Evolutionary conservation across 2,329 filamentous ascomycete species (phyloP).

Genomic region (Ophiostoma australiae): DNA sequence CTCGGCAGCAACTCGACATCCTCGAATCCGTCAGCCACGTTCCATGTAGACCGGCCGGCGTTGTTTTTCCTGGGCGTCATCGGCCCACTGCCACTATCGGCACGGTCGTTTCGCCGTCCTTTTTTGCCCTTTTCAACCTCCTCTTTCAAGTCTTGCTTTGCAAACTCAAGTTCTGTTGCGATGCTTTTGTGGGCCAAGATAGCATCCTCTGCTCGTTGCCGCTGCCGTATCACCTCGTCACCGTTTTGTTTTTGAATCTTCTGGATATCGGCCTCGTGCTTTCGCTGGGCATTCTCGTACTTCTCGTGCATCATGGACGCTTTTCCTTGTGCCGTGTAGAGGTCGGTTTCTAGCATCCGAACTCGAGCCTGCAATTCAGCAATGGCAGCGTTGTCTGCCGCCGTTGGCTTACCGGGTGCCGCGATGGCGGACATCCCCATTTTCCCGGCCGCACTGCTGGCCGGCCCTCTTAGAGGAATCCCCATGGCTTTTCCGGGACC

Average conservation of each 20-base stretch:
- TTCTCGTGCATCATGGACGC: constrained; percentile 70
- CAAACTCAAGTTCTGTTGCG: constrained; percentile 66
- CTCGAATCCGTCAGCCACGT: constrained; percentile 71
- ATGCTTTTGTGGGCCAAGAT: constrained; percentile 60
- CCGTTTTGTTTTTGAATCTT: constrained; percentile 57
- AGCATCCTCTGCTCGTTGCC: constrained; percentile 60
- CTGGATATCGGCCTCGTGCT: constrained; percentile 59
- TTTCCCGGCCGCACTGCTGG: background rate
- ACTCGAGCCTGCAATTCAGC: constrained; percentile 50
- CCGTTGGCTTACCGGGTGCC: background rate
- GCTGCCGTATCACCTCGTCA: constrained; percentile 60
- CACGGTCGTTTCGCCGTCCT: constrained; percentile 31
- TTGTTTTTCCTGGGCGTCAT: constrained; percentile 52
- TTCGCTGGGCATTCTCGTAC: constrained; percentile 55
- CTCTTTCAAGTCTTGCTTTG: constrained; percentile 65
- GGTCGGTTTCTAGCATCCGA: constrained; percentile 49
- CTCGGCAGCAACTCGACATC: constrained; percentile 55
- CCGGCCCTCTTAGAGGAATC: background rate
- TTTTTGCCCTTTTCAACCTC: constrained; percentile 44
- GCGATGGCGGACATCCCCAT: background rate
- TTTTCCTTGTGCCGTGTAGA: constrained; percentile 63
- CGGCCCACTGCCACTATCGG: constrained; percentile 38
- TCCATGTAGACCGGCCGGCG: constrained; percentile 46
- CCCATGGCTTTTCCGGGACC: background rate
- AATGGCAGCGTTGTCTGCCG: constrained; percentile 27